A percentile compares a stretch with the other conserved stretches of the same genome.
Conservation (phyloP, 2,329 filamentous ascomycete genomes). For the Colletotrichum sp. region DNA sequence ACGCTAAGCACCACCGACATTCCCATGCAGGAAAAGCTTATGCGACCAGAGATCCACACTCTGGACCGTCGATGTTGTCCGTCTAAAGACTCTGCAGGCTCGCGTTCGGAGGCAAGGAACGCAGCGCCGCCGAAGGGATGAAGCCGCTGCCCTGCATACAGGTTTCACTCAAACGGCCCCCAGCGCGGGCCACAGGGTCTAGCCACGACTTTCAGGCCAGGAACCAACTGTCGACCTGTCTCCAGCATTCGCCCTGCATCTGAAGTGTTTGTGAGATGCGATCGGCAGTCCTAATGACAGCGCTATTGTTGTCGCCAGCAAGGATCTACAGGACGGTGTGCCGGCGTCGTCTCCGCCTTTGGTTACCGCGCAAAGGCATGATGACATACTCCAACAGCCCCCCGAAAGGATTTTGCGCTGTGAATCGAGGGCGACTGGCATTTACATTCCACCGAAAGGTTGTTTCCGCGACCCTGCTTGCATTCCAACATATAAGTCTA, state of each 20-base stretch:
- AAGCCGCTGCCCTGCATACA: neutral
- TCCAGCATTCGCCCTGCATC: neutral
- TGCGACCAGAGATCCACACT: neutral
- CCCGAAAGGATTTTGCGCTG: neutral
- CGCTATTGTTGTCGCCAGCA: neutral
- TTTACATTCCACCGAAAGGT: neutral
- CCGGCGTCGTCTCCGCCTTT: neutral
- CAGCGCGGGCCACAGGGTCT: neutral
- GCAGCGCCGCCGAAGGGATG: neutral
- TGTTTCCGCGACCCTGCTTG: neutral
- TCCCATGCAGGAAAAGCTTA: neutral
- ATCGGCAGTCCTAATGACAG: neutral
- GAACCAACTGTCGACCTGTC: neutral
- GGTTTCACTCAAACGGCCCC: neutral
- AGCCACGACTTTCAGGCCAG: neutral
- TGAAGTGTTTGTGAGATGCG: neutral
- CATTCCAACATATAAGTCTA: slow-evolving; percentile 19
- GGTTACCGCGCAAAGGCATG: neutral
- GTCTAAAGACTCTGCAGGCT: neutral
- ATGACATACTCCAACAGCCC: neutral
- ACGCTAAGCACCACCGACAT: neutral
- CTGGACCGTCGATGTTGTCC: neutral
- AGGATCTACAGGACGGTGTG: slow-evolving; percentile 8
- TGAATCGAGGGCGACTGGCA: neutral
- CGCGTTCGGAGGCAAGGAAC: neutral